Percentiles rank a stretch among this genome's conserved stretches.
Evolutionary conservation across 1,284 basidiomycete species (phyloP).

Genomic region (Moesziomyces sp.): DNA sequence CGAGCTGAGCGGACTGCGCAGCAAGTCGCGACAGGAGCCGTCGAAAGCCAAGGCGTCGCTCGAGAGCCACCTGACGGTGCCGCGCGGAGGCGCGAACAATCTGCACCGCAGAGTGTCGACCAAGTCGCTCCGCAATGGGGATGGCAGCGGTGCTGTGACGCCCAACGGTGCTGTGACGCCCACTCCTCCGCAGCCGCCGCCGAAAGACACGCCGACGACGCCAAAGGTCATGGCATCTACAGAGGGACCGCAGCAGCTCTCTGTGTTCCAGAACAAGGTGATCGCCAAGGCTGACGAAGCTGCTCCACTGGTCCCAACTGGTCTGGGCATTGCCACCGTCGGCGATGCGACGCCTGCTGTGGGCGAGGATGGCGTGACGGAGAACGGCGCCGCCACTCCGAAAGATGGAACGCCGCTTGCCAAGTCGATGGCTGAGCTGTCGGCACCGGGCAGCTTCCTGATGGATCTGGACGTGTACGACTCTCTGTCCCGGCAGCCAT

Average conservation of each 20-base stretch:
- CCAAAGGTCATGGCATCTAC: constrained; percentile 3
- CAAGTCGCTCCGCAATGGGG: constrained; percentile 20
- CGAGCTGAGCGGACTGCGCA: constrained; percentile 16
- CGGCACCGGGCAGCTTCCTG: constrained; percentile 42
- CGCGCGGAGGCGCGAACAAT: constrained; percentile 2
- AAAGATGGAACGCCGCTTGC: background rate
- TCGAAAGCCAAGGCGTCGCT: constrained; percentile 24
- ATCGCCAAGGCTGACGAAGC: constrained; percentile 11
- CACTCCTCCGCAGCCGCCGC: background rate
- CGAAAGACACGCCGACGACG: background rate
- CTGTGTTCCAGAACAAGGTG: constrained; percentile 23
- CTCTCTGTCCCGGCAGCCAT: constrained; percentile 33
- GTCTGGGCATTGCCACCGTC: constrained; percentile 26
- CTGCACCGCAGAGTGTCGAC: constrained; percentile 19
- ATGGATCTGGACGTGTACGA: constrained; percentile 52
- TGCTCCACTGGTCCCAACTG: constrained; percentile 7
- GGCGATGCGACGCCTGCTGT: constrained; percentile 8
- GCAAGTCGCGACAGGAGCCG: constrained; percentile 19
- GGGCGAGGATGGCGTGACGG: constrained; percentile 1
- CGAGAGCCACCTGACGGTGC: constrained; percentile 20
- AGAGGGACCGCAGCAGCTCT: constrained; percentile 3
- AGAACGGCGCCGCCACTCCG: background rate
- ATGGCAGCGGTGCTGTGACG: constrained; percentile 15
- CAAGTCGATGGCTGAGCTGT: constrained; percentile 7
- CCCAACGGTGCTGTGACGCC: constrained; percentile 16